Evolutionary conservation across 2,329 filamentous ascomycete species (phyloP).

Genomic region (Fusarium fujikuroi): DNA sequence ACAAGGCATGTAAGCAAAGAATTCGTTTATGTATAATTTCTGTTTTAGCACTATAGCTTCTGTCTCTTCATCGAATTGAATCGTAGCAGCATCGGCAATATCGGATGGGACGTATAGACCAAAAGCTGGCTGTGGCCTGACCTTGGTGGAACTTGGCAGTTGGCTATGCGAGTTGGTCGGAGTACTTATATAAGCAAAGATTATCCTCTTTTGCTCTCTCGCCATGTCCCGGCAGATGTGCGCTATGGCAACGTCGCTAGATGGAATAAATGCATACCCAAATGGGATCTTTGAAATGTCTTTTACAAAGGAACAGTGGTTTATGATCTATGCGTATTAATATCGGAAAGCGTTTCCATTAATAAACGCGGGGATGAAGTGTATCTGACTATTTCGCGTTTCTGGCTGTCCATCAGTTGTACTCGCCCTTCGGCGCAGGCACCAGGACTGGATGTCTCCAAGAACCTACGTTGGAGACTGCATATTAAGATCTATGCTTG

Average conservation of each 20-base stretch:
- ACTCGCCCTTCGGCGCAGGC: neutral
- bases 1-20: neutral
- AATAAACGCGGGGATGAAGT: neutral
- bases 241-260: neutral
- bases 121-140: neutral
- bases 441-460: neutral
- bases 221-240: neutral
- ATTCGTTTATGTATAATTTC: neutral
- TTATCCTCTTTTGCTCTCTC: neutral
- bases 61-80: neutral
- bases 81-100: neutral
- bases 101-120: neutral
- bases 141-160: neutral
- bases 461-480: neutral
- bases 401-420: neutral
- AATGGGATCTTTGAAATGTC: neutral
- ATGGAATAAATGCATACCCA: neutral
- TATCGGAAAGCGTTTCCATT: neutral
- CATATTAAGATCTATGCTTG: neutral
- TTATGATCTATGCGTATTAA: neutral
- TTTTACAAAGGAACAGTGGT: accelerated
- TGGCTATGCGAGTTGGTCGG: neutral
- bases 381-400: neutral
- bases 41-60: neutral
- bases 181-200: neutral